A percentile compares a stretch with the other conserved stretches of the same genome.
phyloP scores from a whole-genome alignment of 306 rosid species.

The Vicia faba region DNA sequence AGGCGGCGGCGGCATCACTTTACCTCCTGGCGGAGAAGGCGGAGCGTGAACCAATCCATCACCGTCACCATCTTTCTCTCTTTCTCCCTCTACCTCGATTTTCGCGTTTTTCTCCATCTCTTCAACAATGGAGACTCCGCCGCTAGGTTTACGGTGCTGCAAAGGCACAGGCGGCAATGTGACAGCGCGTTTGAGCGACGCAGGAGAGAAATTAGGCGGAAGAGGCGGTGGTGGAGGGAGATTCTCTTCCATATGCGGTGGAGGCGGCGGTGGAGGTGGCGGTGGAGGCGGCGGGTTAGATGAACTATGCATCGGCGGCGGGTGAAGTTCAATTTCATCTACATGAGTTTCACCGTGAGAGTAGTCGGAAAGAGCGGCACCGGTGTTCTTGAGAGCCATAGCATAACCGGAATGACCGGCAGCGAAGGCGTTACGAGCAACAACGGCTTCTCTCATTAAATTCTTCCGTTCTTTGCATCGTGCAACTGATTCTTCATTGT shows the following conservation, averaged over 20 bases:
- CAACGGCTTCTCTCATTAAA: slow-evolving; percentile 72
- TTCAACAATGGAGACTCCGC: slow-evolving; percentile 45
- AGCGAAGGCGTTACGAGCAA: slow-evolving; percentile 80
- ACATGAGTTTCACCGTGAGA: slow-evolving; percentile 70
- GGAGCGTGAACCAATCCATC: slow-evolving; percentile 31
- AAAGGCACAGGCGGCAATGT: slow-evolving; percentile 68
- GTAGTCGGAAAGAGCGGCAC: slow-evolving; percentile 83
- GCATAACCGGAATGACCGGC: slow-evolving; percentile 80
- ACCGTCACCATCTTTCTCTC: slow-evolving; percentile 24
- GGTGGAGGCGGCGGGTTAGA: slow-evolving; percentile 58
- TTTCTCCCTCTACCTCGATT: slow-evolving; percentile 22
- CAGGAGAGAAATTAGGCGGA: slow-evolving; percentile 63
- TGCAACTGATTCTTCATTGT: slow-evolving; percentile 79
- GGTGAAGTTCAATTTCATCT: slow-evolving; percentile 38
- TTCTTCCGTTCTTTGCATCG: slow-evolving; percentile 76
- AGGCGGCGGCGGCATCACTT: slow-evolving; percentile 59
- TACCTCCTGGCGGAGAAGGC: slow-evolving; percentile 45
- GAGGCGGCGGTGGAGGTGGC: slow-evolving; percentile 55
- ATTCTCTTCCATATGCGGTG: slow-evolving; percentile 46
- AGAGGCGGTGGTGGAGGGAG: slow-evolving; percentile 79
- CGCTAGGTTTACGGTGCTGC: slow-evolving; percentile 24
- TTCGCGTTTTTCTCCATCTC: slow-evolving; percentile 44
- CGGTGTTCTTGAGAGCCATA: slow-evolving; percentile 71
- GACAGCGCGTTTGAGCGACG: slow-evolving; percentile 59
- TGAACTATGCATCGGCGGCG: slow-evolving; percentile 50